Evolutionary conservation across 1,284 basidiomycete species (phyloP).

Genomic region (Melampsora abietis-canadensis): DNA sequence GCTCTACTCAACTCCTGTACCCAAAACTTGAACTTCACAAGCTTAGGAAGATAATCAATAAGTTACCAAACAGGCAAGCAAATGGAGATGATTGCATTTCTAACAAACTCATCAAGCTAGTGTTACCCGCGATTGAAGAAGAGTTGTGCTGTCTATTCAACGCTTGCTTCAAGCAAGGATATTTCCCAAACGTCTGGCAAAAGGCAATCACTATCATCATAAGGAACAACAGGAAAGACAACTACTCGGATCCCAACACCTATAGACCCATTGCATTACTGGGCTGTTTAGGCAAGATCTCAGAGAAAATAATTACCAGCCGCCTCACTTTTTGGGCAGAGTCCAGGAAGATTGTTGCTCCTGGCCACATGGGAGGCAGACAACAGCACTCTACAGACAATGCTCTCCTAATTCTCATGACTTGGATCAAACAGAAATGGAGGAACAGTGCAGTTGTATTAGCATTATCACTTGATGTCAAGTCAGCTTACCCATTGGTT

Average conservation of each 20-base stretch:
- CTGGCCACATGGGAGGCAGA: background rate
- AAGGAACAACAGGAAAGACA: background rate
- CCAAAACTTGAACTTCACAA: background rate
- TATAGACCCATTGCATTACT: slow-evolving; percentile 6
- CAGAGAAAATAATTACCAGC: background rate
- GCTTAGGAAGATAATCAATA: background rate
- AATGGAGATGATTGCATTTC: background rate
- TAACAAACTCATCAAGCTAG: slow-evolving; percentile 3
- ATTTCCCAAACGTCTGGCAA: background rate
- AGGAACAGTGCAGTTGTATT: background rate
- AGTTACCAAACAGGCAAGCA: background rate
- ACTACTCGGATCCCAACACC: background rate
- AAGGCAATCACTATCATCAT: slow-evolving; percentile 3
- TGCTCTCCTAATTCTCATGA: background rate
- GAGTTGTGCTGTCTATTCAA: background rate
- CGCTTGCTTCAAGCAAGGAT: background rate
- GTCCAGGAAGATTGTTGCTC: background rate
- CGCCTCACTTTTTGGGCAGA: background rate
- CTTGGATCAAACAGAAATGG: background rate
- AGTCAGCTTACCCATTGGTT: slow-evolving; percentile 1
- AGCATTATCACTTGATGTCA: background rate
- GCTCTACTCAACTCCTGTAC: background rate
- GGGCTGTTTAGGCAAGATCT: background rate
- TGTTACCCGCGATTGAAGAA: background rate
- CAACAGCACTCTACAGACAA: background rate